Evolutionary conservation across 1,284 basidiomycete species (phyloP), one percentile per base, ranked within the genome.

Genomic region (Leccinum glutinopallens): DNA sequence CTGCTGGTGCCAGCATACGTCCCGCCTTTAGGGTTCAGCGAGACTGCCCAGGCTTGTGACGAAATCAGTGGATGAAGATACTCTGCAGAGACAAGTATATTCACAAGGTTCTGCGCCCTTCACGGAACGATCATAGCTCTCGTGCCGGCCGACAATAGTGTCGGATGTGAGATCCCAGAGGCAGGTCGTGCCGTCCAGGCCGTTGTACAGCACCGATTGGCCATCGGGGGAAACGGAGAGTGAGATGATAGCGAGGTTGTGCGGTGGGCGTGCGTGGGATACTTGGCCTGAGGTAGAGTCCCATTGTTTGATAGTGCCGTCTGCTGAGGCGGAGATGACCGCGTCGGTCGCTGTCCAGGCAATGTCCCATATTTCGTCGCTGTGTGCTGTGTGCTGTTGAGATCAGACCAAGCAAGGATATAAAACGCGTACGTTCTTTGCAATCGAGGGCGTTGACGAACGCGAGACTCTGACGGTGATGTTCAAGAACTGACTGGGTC

Each of bases 1-100:
- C 87, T 85, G 33, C 91, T 92, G 1, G 91, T 89, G 32, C 91
- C 89, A 0, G 92, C 93, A 72, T 92, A 96, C 2, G 87, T 89
- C 56, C 81, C 81, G 15, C 84, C 84, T 56, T 80, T 80, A 0
- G 94, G 94, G 71, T 92, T 87, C 17, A 96, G 76, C 3, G 93
- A 93, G 5, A 93, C 86, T 0, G 87, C 87, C 90, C 91, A 96
- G 8, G 92, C 93, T 87, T 73, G 67, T 22, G 19, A 51, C 12
- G 19, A 8, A 51, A 51, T 51, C 2, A 51, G 46, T 13, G 19
- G 12, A 13, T 7, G 46, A 22, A 46, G 12, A 51, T 22, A 10
- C 46, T 13, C 46, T 51, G 2, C 19, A 22, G 12, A 51, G 46
- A 51, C 29, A 19, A 32, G 8, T 15, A 32, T 54, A 84, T 89